Conservation (phyloP, 164 flowering plant genomes). For the Litsea cubeba region DNA sequence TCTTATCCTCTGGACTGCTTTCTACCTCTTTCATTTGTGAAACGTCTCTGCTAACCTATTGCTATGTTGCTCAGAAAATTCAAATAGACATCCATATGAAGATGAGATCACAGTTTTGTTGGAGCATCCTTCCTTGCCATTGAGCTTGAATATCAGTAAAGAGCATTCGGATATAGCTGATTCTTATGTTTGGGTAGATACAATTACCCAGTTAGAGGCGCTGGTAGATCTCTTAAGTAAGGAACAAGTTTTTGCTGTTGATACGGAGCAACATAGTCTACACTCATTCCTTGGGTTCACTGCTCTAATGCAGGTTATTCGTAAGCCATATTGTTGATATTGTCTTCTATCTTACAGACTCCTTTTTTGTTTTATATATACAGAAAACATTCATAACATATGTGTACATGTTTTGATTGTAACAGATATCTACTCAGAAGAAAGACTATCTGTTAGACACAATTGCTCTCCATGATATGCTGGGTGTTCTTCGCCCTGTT, state of each 20-base stretch:
- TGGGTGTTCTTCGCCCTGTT: slow-evolving; percentile 67
- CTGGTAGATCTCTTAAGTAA: slow-evolving; percentile 56
- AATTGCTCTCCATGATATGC: slow-evolving; percentile 73
- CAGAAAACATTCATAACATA: neutral
- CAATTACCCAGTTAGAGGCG: slow-evolving; percentile 45
- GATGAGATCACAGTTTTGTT: slow-evolving; percentile 22
- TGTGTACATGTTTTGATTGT: neutral
- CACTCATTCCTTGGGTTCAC: slow-evolving; percentile 86
- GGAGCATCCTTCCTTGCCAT: slow-evolving; percentile 10
- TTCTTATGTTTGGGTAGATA: slow-evolving; percentile 63
- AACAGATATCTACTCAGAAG: slow-evolving; percentile 67
- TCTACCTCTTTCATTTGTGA: neutral
- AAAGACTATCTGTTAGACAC: slow-evolving; percentile 86
- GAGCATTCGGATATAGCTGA: slow-evolving; percentile 32
- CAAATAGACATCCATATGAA: slow-evolving; percentile 24
- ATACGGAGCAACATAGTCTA: slow-evolving; percentile 91
- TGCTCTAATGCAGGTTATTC: slow-evolving; percentile 66
- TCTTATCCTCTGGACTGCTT: neutral
- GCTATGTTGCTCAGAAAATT: slow-evolving; percentile 13
- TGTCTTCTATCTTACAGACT: neutral
- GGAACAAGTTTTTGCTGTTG: slow-evolving; percentile 70
- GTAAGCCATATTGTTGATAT: neutral
- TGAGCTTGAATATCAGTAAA: neutral
- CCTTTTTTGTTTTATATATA: neutral
- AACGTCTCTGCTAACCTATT: neutral